Evolutionary conservation across 352 stramenopile species (phyloP), one percentile per base, ranked within the genome.

Genomic region (Elongisporangium anandrum): DNA sequence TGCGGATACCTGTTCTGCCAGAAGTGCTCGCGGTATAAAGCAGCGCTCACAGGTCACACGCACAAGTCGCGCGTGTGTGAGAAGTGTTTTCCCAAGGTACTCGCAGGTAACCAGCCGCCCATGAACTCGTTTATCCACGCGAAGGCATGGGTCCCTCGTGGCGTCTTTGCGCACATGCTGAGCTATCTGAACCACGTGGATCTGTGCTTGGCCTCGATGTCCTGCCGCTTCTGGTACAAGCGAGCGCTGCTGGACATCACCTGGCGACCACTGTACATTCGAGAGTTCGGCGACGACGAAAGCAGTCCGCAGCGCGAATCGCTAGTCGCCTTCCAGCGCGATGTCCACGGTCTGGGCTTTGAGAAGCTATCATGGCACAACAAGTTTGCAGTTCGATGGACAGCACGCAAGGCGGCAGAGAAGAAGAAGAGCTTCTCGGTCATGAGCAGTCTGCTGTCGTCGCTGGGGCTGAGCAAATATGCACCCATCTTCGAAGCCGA

Each of bases 361-460:
- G 82, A 95, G 34, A 92, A 88, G 26, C 59, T 95, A 50, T 90
- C 86, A 49, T 95, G 83, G 70, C 81, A 95, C 65, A 85, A 92
- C 56, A 93, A 92, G 60, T 95, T 88, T 52, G 73, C 80, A 3
- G 85, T 95, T 52, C 86, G 86, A 54, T 94, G 80, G 82, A 86
- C 82, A 2, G 82, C 86, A 17, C 79, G 82, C 50, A 90, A 89
- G 38, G 84, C 86, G 22, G 86, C 84, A 0, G 86, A 92, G 63
- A 93, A 92, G 72, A 93, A 95, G 69, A 95, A 95, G 69, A 94
- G 84, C 65, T 95, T 95, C 55, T 48, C 87, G 52, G 84, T 93
- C 39, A 95, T 95, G 86, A 88, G 75, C 21, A 92, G 79, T 66
- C 62, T 95, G 39, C 54, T 95, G 7, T 62, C 81, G 26, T 95